These are phyloP conservation scores for Colletotrichum limetticola DNA, from an alignment of 2,329 filamentous ascomycete species.

Conservation along the genomic window DNA sequence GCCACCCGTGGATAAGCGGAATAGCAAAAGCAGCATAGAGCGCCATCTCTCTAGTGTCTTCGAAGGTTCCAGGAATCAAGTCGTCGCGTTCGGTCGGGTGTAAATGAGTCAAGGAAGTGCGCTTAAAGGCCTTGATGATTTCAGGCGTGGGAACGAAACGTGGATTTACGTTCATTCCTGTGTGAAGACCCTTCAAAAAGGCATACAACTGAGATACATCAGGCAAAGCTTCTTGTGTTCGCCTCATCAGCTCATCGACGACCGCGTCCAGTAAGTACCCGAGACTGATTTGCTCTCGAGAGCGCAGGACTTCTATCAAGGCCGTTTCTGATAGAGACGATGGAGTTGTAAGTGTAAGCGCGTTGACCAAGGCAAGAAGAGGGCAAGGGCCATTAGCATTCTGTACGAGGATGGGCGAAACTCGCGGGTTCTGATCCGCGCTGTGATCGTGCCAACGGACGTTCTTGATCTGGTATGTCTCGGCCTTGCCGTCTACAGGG, in stretches of 20 bases:
- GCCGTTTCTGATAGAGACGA: conserved; percentile 71
- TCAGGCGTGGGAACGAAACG: conserved; percentile 75
- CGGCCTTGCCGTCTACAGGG: conserved; percentile 61
- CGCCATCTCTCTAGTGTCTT: conserved; percentile 88
- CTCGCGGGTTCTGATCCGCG: conserved; percentile 69
- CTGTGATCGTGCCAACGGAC: conserved; percentile 83
- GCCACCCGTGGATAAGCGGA: conserved; percentile 92
- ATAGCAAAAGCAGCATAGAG: conserved; percentile 91
- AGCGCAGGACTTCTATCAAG: conserved; percentile 80
- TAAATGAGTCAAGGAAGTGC: conserved; percentile 63
- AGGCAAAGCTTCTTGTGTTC: conserved; percentile 74
- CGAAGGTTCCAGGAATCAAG: conserved; percentile 77
- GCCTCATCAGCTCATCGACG: conserved; percentile 88
- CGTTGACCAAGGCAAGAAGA: conserved; percentile 91
- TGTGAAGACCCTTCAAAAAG: conserved; percentile 90
- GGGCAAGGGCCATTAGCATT: conserved; percentile 96
- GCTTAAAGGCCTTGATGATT: conserved; percentile 58
- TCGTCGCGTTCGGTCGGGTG: conserved; percentile 61
- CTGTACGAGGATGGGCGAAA: conserved; percentile 90
- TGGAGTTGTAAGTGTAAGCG: conserved; percentile 84
- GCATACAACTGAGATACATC: conserved; percentile 89
- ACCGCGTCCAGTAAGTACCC: conserved; percentile 88
- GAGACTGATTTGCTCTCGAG: conserved; percentile 88
- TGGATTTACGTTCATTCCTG: conserved; percentile 98
- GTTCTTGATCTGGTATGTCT: conserved; percentile 94